These are phyloP conservation scores for Heritiera littoralis DNA, from an alignment of 345 rosid genomes.

Conservation along the genomic window DNA sequence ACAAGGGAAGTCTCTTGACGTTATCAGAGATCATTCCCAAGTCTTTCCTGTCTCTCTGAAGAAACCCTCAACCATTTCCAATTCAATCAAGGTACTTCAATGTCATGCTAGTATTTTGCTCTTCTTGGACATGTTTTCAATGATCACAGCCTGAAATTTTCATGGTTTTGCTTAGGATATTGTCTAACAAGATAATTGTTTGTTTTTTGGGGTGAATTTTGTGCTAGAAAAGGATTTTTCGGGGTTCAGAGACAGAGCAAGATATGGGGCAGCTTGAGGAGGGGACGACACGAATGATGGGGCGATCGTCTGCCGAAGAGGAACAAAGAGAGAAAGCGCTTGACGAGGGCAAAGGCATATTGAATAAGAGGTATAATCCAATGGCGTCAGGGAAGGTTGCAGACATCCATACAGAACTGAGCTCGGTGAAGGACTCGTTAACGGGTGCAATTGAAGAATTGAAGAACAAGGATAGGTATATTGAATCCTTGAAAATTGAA, in stretches of 20 bases:
- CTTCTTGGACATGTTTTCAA: neutral
- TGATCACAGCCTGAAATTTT: neutral
- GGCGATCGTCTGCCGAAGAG: constrained; percentile 28
- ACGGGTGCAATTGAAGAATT: constrained; percentile 36
- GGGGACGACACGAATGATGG: constrained; percentile 26
- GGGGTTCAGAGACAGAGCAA: constrained; percentile 38
- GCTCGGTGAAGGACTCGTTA: constrained; percentile 39
- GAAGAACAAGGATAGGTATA: constrained; percentile 43
- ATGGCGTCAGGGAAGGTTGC: constrained; percentile 50
- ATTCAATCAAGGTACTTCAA: constrained; percentile 12
- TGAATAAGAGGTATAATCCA: constrained; percentile 26
- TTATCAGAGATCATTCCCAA: neutral
- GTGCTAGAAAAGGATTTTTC: neutral
- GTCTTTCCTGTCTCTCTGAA: neutral
- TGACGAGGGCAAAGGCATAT: constrained; percentile 34
- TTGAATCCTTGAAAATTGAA: constrained; percentile 42
- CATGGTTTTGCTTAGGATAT: neutral
- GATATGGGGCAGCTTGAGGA: constrained; percentile 32
- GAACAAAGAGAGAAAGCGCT: constrained; percentile 40
- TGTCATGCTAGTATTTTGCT: neutral
- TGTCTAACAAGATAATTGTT: neutral
- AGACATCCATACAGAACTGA: constrained; percentile 58
- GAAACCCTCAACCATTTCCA: neutral
- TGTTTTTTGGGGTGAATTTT: constrained; percentile 3
- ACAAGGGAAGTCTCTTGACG: neutral